These are phyloP conservation scores for Fraxinus sp. DNA, from an alignment of 305 asterid species.

Conservation along the genomic window DNA sequence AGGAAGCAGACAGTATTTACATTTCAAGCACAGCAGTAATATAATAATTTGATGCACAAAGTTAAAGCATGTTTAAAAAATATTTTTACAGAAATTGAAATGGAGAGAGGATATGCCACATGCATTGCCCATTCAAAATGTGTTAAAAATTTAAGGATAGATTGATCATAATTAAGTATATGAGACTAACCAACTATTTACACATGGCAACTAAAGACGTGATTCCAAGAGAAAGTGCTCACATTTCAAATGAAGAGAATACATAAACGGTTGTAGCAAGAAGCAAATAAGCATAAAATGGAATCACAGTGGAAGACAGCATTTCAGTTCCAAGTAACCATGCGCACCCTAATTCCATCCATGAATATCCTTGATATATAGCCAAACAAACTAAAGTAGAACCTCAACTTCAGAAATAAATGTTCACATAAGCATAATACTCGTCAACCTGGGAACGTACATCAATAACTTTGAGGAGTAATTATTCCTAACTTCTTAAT, in stretches of 20 bases:
- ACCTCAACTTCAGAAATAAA: background rate
- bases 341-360: slow-evolving; percentile 14
- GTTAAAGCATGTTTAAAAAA: background rate
- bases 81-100: slow-evolving; percentile 8
- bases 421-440: background rate
- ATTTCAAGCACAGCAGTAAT: background rate
- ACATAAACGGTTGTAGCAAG: background rate
- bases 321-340: slow-evolving; percentile 5
- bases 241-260: background rate
- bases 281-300: slow-evolving; percentile 10
- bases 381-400: background rate
- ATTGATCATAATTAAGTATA: background rate
- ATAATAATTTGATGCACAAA: background rate
- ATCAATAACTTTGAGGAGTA: background rate
- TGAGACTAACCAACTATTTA: slow-evolving; percentile 6
- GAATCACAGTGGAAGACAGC: slow-evolving; percentile 16
- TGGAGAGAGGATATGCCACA: slow-evolving; percentile 8
- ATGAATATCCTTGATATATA: background rate
- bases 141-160: background rate
- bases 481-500: background rate
- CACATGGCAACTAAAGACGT: background rate
- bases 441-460: background rate
- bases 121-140: slow-evolving; percentile 6
- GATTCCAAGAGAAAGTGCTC: background rate
- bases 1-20: background rate